Evolutionary conservation across 1,139 yeast genomes (phyloP).

Genomic region (Wickerhamomyces sp.): DNA sequence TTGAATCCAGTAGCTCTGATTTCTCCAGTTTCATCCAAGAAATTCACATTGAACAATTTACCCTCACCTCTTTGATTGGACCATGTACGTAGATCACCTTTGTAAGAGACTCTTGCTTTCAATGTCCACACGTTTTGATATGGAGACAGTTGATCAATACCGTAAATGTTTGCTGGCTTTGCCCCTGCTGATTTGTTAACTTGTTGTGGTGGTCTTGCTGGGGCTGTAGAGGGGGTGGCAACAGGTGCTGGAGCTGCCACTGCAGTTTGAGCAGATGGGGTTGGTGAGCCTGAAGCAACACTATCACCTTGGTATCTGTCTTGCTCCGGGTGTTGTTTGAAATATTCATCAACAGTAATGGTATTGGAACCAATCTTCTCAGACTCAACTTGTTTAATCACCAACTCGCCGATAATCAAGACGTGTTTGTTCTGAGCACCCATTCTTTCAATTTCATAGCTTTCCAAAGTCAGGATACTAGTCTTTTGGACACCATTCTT

Average conservation of each 20-base stretch:
- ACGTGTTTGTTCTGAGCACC: slow-evolving; percentile 49
- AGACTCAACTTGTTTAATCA: slow-evolving; percentile 38
- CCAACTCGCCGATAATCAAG: slow-evolving; percentile 47
- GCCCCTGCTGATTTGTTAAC: slow-evolving; percentile 9
- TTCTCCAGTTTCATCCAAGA: slow-evolving; percentile 93
- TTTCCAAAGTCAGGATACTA: slow-evolving; percentile 21
- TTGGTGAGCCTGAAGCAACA: slow-evolving; percentile 19
- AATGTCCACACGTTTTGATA: slow-evolving; percentile 89
- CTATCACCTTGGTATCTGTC: slow-evolving; percentile 29
- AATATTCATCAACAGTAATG: slow-evolving; percentile 47
- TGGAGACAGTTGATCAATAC: slow-evolving; percentile 88
- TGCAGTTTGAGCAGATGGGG: slow-evolving; percentile 20
- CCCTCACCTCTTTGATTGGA: slow-evolving; percentile 86
- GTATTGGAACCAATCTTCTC: slow-evolving; percentile 37
- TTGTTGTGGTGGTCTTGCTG: slow-evolving; percentile 9
- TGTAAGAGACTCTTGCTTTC: slow-evolving; percentile 84
- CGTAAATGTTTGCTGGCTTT: slow-evolving; percentile 43
- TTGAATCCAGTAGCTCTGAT: slow-evolving; percentile 94
- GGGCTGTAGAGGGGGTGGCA: slow-evolving; percentile 7
- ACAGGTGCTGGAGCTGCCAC: slow-evolving; percentile 8
- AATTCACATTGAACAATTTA: slow-evolving; percentile 79
- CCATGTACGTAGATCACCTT: slow-evolving; percentile 87
- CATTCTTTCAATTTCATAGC: slow-evolving; percentile 35
- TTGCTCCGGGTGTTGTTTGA: slow-evolving; percentile 50
- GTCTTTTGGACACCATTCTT: slow-evolving; percentile 40